Evolutionary conservation across 345 rosid genomes (phyloP).

Genomic region (Eucalyptus camaldulensis): DNA sequence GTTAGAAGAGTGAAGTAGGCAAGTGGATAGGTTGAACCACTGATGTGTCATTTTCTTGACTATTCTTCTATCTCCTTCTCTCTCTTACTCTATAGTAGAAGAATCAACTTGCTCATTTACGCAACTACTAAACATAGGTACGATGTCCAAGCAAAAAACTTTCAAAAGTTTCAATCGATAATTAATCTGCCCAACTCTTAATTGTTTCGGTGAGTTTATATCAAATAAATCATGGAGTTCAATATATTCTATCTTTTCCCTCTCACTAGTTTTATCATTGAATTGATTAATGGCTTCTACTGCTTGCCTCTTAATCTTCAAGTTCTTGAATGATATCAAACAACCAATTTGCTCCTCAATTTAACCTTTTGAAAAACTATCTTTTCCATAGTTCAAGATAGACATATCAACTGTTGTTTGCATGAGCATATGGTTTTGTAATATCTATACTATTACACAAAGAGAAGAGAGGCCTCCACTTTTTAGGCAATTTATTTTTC

Average conservation of each 20-base stretch:
- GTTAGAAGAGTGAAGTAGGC: not conserved
- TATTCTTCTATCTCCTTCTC: not conserved
- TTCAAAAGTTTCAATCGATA: not conserved
- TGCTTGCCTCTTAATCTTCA: not conserved
- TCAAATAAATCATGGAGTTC: fast-evolving
- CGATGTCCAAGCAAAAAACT: not conserved
- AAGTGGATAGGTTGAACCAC: not conserved
- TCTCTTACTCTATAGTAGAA: not conserved
- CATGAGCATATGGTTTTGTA: not conserved
- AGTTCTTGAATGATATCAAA: not conserved
- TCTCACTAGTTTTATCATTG: not conserved
- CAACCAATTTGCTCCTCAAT: not conserved
- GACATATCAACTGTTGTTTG: not conserved
- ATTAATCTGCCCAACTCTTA: not conserved
- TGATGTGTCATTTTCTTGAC: not conserved
- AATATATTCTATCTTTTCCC: not conserved
- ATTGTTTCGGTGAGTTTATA: not conserved
- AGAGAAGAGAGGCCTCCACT: not conserved
- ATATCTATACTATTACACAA: not conserved
- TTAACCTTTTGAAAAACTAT: not conserved
- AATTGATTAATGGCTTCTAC: not conserved
- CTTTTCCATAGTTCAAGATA: not conserved
- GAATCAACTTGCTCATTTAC: not conserved
- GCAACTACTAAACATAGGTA: not conserved
- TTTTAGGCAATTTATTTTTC: not conserved